phyloP scores from a whole-genome alignment of 768 basidiomycete genomes.

The Mycena rebaudengoi region DNA sequence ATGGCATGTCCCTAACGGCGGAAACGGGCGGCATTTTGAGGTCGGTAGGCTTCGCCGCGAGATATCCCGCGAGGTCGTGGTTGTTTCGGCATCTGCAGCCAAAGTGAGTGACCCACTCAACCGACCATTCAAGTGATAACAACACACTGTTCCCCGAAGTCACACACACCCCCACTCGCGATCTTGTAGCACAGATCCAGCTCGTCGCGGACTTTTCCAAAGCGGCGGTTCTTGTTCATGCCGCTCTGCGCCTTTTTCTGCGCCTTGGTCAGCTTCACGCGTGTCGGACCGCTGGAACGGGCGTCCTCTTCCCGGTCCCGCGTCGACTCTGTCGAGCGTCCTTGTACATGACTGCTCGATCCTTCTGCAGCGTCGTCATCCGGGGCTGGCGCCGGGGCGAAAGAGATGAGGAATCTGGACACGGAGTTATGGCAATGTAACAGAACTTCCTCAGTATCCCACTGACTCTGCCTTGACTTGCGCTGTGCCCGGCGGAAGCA shows the following conservation, averaged over 20 bases:
- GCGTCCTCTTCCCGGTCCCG: constrained; percentile 31
- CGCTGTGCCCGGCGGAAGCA: constrained; percentile 55
- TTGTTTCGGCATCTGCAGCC: constrained; percentile 75
- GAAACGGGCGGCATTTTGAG: constrained; percentile 62
- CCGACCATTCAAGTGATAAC: neutral
- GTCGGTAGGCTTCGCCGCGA: constrained; percentile 79
- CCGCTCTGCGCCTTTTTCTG: constrained; percentile 80
- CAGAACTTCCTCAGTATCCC: neutral
- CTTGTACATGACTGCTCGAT: constrained; percentile 47
- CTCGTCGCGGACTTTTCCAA: constrained; percentile 81
- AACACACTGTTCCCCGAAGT: constrained; percentile 67
- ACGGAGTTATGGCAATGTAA: neutral
- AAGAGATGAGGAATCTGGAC: constrained; percentile 50
- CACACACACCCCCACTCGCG: constrained; percentile 75
- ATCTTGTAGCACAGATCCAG: constrained; percentile 85
- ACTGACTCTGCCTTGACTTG: constrained; percentile 62
- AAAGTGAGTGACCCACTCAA: neutral
- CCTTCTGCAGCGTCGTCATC: constrained; percentile 77
- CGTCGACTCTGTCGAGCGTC: constrained; percentile 31
- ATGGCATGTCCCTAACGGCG: constrained; percentile 54
- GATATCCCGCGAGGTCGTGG: constrained; percentile 81
- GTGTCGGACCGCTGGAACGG: constrained; percentile 35
- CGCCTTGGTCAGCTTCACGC: constrained; percentile 60
- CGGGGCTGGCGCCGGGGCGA: constrained; percentile 34
- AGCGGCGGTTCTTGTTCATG: constrained; percentile 84